Evolutionary conservation across 768 basidiomycete species (phyloP).

Genomic region (Sarcodon aspratus): DNA sequence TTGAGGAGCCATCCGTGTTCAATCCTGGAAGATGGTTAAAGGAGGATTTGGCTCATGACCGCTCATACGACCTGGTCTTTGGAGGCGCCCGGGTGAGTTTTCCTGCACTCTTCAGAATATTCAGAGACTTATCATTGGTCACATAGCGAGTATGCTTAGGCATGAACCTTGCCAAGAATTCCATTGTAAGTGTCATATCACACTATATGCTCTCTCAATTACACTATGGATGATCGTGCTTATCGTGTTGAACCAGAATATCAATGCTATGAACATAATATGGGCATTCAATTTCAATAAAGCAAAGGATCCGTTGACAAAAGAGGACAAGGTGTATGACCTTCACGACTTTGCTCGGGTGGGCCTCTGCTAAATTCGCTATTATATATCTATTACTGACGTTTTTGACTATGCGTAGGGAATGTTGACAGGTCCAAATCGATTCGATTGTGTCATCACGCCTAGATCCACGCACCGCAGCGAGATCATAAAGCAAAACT

Average conservation of each 20-base stretch:
- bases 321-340: not conserved
- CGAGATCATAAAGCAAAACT: not conserved
- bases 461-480: not conserved
- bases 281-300: not conserved
- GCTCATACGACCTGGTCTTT: not conserved
- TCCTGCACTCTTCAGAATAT: too few relatives aligned
- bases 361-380: not conserved
- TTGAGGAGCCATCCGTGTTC: conserved; percentile 77
- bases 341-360: not conserved
- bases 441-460: not conserved
- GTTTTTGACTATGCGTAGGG: not conserved
- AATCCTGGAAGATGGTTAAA: conserved; percentile 83
- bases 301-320: not conserved
- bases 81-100: not conserved
- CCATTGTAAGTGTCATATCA: not conserved
- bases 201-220: too few relatives aligned
- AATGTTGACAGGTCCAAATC: not conserved
- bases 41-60: not conserved
- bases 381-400: not conserved
- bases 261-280: not conserved
- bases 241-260: not conserved
- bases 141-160: not conserved
- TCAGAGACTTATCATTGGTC: not conserved
- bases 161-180: not conserved
- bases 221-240: too few relatives aligned